phyloP scores from a whole-genome alignment of 176 grass and related monocot species.

The Dactylis glomerata region DNA sequence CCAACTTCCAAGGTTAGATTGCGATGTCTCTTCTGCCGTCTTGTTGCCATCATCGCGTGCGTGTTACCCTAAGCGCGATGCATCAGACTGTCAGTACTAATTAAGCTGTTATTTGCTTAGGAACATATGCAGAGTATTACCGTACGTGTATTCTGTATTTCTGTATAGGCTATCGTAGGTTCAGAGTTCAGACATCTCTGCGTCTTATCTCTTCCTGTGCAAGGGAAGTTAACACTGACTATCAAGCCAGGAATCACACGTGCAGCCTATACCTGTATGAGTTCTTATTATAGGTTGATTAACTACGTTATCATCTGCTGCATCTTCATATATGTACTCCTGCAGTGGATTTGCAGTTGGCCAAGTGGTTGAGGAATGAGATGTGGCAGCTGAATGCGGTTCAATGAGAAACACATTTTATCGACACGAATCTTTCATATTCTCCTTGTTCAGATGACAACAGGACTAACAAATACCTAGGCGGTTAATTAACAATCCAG shows the following conservation, averaged over 20 bases:
- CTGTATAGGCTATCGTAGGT: constrained; percentile 10
- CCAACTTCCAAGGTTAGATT: not conserved
- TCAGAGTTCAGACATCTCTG: constrained; percentile 24
- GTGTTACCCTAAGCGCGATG: too few species aligned
- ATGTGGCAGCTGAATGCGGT: not conserved
- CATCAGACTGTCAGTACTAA: not conserved
- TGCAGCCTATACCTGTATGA: not conserved
- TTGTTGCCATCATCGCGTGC: constrained; percentile 13
- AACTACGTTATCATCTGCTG: not conserved
- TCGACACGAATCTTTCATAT: not conserved
- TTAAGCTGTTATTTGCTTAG: not conserved
- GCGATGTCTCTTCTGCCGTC: not conserved
- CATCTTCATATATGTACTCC: not conserved
- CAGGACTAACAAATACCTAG: not conserved
- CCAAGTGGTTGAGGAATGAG: not conserved
- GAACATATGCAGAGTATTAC: not conserved
- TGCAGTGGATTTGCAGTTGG: not conserved
- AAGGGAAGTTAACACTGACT: constrained; percentile 10
- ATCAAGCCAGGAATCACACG: constrained; percentile 20
- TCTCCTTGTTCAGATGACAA: not conserved
- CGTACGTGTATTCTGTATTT: not conserved
- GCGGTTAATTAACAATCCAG: not conserved
- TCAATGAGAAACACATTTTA: not conserved
- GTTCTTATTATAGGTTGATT: not conserved
- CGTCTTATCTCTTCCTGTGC: constrained; percentile 8